Conservation (phyloP, 2,329 filamentous ascomycete species). For the Chalara sp. region DNA sequence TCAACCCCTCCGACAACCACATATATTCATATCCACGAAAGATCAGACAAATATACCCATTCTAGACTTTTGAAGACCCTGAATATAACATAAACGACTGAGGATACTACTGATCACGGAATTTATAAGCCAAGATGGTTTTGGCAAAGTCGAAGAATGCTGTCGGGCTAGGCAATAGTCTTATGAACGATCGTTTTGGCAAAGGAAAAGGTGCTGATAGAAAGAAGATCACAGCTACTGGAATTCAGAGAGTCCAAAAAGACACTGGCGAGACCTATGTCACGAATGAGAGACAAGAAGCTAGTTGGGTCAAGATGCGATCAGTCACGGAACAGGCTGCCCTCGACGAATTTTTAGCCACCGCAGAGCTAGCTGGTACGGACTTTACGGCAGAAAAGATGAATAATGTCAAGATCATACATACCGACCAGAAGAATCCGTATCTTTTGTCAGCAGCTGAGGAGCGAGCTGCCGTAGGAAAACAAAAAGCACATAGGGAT, state of each 20-base stretch:
- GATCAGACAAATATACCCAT: too few relatives aligned
- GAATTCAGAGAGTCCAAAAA: slow-evolving; percentile 60
- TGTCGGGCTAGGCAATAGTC: slow-evolving; percentile 89
- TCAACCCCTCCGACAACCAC: too few relatives aligned
- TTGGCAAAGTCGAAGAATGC: slow-evolving; percentile 90
- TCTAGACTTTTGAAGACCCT: too few relatives aligned
- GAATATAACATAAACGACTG: too few relatives aligned
- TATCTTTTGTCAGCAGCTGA: slow-evolving; percentile 82
- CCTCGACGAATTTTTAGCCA: slow-evolving; percentile 92
- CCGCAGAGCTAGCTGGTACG: slow-evolving; percentile 93
- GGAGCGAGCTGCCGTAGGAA: slow-evolving; percentile 69
- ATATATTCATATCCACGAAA: too few relatives aligned
- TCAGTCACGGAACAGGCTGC: slow-evolving; percentile 96
- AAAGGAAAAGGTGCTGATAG: slow-evolving; percentile 82
- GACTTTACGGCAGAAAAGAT: slow-evolving; percentile 99
- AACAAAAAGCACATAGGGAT: slow-evolving; percentile 74
- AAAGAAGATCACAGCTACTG: slow-evolving; percentile 59
- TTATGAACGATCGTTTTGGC: slow-evolving; percentile 98
- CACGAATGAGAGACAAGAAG: slow-evolving; percentile 84
- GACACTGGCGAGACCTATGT: slow-evolving; percentile 83
- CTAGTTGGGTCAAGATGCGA: slow-evolving; percentile 98
- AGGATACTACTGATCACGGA: too few relatives aligned
- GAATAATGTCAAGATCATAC: slow-evolving; percentile 98
- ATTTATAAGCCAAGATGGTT: slow-evolving; percentile 45
- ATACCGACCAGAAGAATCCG: slow-evolving; percentile 91